Conservation (phyloP, 1,139 yeast species). For the Zygosaccharomyces sapae region DNA sequence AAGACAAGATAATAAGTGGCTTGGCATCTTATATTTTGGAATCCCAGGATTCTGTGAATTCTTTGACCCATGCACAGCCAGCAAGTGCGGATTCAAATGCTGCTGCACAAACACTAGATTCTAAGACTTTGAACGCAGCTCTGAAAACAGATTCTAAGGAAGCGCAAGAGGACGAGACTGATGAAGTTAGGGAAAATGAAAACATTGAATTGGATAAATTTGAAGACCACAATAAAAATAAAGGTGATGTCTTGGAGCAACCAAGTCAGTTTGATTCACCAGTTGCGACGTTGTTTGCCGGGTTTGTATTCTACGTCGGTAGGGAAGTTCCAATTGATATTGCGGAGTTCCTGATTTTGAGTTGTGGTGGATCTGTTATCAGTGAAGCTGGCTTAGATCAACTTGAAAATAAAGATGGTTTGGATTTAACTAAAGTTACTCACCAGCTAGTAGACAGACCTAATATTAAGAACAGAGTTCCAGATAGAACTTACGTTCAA, state of each 20-base stretch:
- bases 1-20: slow-evolving; percentile 88
- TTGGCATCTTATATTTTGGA: slow-evolving; percentile 76
- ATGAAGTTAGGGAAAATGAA: slow-evolving; percentile 42
- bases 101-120: slow-evolving; percentile 37
- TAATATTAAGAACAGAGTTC: slow-evolving; percentile 64
- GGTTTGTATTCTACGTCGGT: slow-evolving; percentile 79
- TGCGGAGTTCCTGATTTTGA: slow-evolving; percentile 78
- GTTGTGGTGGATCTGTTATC: slow-evolving; percentile 82
- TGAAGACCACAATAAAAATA: slow-evolving; percentile 53
- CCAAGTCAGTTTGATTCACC: slow-evolving; percentile 63
- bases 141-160: slow-evolving; percentile 39
- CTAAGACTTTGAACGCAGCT: slow-evolving; percentile 39
- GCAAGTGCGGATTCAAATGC: slow-evolving; percentile 26
- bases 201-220: slow-evolving; percentile 66
- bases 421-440: slow-evolving; percentile 68
- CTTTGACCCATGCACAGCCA: slow-evolving; percentile 40
- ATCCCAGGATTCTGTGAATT: slow-evolving; percentile 42
- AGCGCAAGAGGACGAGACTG: slow-evolving; percentile 40
- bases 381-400: slow-evolving; percentile 89
- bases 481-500: slow-evolving; percentile 90
- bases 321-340: slow-evolving; percentile 95
- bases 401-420: slow-evolving; percentile 42
- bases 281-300: slow-evolving; percentile 60
- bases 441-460: slow-evolving; percentile 97
- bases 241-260: slow-evolving; percentile 76